Evolutionary conservation across 371 early-diverging fungal genomes (phyloP), one percentile per base, ranked within the genome.

Genomic region (Mortierella sp.): DNA sequence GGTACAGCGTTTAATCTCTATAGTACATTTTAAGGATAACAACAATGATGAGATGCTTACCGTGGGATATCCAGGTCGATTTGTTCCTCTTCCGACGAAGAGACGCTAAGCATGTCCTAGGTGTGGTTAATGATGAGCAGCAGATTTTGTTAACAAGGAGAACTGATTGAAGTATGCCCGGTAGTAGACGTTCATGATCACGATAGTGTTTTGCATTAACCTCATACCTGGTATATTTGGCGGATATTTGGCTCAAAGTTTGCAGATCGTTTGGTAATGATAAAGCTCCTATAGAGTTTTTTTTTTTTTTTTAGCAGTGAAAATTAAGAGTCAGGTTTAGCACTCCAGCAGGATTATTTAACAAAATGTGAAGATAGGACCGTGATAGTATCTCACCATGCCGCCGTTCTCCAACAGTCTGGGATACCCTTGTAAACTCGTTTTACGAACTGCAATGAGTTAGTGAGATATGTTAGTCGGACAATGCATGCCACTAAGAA

Each of bases 21-120:
- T 38, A 11, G 38, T 19, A n/a, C 4, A 28, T 22, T n/a, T n/a
- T 50, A 32, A 32, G 10, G 32, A 55, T 22, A 38, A 38, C 0
- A 38, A 2, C 13, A 32, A 48, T 40, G 22, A 15, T 21, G 22
- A 24, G 41, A 32, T 52, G 45, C 82, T 16, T 88, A 89, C 72
- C 92, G 63, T 53, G 91, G 90, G 58, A 92, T 88, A 78, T 92
- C 92, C 21, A 92, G 79, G 79, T 92, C 92, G 67, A 92, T 92
- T 67, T 92, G 91, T 40, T 87, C 84, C 69, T 91, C 92, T 68
- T 91, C 88, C 0, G 80, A 48, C 13, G 88, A 86, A 52, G 83
- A 53, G 16, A 69, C 70, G 4, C 66, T 22, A 53, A 68, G 55
- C 84, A 72, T 41, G 67, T 64, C 33, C 53, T 65, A 50, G 50